Percentiles rank a stretch among this genome's conserved stretches.
These are phyloP conservation scores for Spergularia bocconei DNA, from an alignment of 148 eudicot genomes.

Conservation along the genomic window DNA sequence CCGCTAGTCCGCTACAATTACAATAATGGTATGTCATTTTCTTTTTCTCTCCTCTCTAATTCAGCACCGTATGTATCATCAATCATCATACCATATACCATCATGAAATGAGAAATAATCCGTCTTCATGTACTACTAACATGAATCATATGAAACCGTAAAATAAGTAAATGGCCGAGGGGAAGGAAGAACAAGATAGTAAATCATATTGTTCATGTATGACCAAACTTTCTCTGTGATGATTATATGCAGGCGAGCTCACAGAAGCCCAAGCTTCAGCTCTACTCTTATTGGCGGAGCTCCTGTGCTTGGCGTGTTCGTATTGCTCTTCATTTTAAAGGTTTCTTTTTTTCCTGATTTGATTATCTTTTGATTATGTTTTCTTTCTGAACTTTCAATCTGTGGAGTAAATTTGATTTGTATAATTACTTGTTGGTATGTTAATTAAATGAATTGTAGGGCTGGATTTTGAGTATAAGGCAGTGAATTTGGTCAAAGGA, in stretches of 20 bases:
- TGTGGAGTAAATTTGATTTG: neutral
- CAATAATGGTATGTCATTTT: too few species aligned
- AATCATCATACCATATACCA: too few species aligned
- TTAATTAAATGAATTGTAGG: constrained; percentile 31
- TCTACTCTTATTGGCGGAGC: constrained; percentile 71
- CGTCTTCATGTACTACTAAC: too few species aligned
- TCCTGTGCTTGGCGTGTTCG: constrained; percentile 90
- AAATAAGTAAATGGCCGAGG: too few species aligned
- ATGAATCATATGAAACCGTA: too few species aligned
- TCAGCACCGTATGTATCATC: too few species aligned
- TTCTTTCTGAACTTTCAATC: neutral
- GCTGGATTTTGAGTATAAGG: constrained; percentile 68
- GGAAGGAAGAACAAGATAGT: too few species aligned
- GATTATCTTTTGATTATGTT: neutral
- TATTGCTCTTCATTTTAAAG: constrained; percentile 81
- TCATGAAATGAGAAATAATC: too few species aligned
- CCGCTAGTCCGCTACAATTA: too few species aligned
- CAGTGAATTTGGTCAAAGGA: constrained; percentile 73
- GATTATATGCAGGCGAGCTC: constrained; percentile 33
- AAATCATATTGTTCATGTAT: too few species aligned
- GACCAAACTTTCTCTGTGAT: too few species aligned
- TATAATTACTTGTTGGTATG: neutral
- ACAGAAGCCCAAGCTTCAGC: constrained; percentile 48
- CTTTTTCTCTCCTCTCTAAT: too few species aligned
- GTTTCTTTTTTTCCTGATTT: constrained; percentile 23